Evolutionary conservation across 2,329 filamentous ascomycete genomes (phyloP).

Genomic region (Apiospora malaysiana): DNA sequence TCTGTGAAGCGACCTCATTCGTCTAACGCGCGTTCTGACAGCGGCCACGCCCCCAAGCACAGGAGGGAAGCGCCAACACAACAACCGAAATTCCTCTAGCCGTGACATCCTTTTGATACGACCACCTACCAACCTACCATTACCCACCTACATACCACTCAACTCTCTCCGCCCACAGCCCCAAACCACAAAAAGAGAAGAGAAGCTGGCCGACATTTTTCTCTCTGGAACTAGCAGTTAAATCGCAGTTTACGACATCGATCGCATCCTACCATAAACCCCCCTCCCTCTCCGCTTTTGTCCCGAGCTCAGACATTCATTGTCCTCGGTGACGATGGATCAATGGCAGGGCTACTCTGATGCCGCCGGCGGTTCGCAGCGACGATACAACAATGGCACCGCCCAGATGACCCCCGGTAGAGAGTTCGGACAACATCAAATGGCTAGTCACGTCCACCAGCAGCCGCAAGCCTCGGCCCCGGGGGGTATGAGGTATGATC

Average conservation of each 20-base stretch:
- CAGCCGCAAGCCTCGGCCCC: conserved; percentile 48
- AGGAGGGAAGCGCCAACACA: conserved; percentile 23
- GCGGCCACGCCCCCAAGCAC: conserved; percentile 12
- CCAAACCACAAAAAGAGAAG: not conserved
- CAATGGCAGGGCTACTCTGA: conserved; percentile 75
- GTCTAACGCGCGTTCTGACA: conserved; percentile 27
- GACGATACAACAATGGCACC: conserved; percentile 58
- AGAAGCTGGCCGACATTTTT: conserved; percentile 17
- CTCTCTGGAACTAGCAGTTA: conserved; percentile 20
- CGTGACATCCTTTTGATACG: conserved; percentile 7
- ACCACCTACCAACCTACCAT: conserved; percentile 20
- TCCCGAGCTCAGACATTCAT: conserved; percentile 24
- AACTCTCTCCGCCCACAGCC: conserved; percentile 13
- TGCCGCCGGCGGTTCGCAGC: conserved; percentile 61
- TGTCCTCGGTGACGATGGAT: conserved; percentile 52
- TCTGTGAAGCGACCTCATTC: conserved; percentile 21
- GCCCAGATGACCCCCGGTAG: conserved; percentile 40
- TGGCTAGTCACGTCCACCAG: conserved; percentile 45
- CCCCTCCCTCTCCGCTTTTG: conserved; percentile 27
- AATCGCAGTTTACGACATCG: conserved; percentile 23
- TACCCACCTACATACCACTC: conserved; percentile 12
- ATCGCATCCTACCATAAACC: conserved; percentile 13
- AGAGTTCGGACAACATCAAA: conserved; percentile 39
- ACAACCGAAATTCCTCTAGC: conserved; percentile 18
- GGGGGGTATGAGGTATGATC: conserved; percentile 70